Base-by-base conservation (phyloP, 1,284 basidiomycete species). In the Trichosporon sp. region DNA sequence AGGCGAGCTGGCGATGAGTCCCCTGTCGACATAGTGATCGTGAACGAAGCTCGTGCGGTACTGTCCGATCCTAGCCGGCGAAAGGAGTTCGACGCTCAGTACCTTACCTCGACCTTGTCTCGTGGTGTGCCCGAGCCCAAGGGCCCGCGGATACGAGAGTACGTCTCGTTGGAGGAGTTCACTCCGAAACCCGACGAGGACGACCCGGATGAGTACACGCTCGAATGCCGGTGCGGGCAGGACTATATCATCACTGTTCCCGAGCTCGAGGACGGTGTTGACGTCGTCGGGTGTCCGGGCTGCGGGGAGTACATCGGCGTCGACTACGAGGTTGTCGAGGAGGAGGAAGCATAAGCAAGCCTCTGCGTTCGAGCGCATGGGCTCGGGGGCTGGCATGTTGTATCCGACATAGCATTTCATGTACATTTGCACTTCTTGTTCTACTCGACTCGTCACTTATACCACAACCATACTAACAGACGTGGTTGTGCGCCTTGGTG, bases 251-350 rank as follows among this genome's bases (percentile, higher is more conserved):
- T 86, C 69, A 80, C 81, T 2, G 66, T 76, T 10, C 75, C 78
- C 1, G 78, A 86, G 48, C 75, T 86, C 4, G 85, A 86, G 73
- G 76, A 81, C 10, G 84, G 82, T 0, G 79, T 86, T 1, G 82
- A 85, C 14, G 79, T 85, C 1, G 73, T 86, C 0, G 82, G 82
- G 0, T 86, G 85, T 73, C 81, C 80, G 8, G 85, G 85, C 0
- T 86, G 85, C 70, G 85, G 84, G 10, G 85, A 86, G 74, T 82
- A 83, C 75, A 77, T 85, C 2, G 76, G 80, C 1, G 84, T 86
- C 16, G 82, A 82, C 48, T 86, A 86, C 66, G 82, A 85, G 69
- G 84, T 78, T 0, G 72, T 85, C 0, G 79, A 78, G 31, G 83
- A 81, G 32, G 76, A 67, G 43, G 12, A 51, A n/a, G 80, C 79